A percentile compares a stretch with the other conserved stretches of the same genome.
These are phyloP conservation scores for Pseudevernia furfuracea DNA, from an alignment of 495 filamentous ascomycete genomes.

Conservation along the genomic window DNA sequence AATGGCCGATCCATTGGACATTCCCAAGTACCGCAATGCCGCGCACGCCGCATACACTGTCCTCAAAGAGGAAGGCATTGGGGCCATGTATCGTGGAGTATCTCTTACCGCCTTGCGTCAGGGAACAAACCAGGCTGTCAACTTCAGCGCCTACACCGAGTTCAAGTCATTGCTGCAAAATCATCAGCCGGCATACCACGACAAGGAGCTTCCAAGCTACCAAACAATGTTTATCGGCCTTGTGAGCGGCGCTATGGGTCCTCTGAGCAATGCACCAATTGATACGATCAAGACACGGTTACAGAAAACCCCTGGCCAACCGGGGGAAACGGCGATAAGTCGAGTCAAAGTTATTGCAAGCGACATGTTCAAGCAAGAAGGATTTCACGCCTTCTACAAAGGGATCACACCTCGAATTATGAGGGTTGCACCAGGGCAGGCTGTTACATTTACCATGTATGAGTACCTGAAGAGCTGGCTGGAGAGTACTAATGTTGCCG, in stretches of 20 bases:
- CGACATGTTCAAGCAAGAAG: slow-evolving; percentile 97
- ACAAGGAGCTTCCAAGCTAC: slow-evolving; percentile 65
- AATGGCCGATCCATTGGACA: slow-evolving; percentile 83
- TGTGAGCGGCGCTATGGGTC: slow-evolving; percentile 88
- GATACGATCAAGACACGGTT: slow-evolving; percentile 98
- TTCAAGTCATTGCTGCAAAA: slow-evolving; percentile 71
- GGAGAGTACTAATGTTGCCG: slow-evolving; percentile 60
- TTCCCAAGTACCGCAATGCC: slow-evolving; percentile 95
- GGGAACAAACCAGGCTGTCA: slow-evolving; percentile 94
- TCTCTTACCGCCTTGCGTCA: slow-evolving; percentile 88
- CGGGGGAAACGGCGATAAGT: slow-evolving; percentile 68
- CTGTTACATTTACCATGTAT: slow-evolving; percentile 97
- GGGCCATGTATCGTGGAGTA: slow-evolving; percentile 85
- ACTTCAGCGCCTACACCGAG: slow-evolving; percentile 97
- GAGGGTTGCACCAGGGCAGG: slow-evolving; percentile 95
- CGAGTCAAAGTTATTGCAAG: slow-evolving; percentile 70
- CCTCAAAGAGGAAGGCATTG: slow-evolving; percentile 79
- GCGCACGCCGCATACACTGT: slow-evolving; percentile 93
- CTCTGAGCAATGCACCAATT: slow-evolving; percentile 92
- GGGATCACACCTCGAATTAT: slow-evolving; percentile 96
- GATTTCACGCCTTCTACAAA: slow-evolving; percentile 92
- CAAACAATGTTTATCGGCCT: slow-evolving; percentile 89
- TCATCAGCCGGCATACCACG: slow-evolving; percentile 52
- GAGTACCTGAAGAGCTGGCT: slow-evolving; percentile 81
- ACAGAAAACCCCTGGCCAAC: slow-evolving; percentile 78